phyloP scores from a whole-genome alignment of 2,329 filamentous ascomycete genomes.

The Epichloe brachyelytri region DNA sequence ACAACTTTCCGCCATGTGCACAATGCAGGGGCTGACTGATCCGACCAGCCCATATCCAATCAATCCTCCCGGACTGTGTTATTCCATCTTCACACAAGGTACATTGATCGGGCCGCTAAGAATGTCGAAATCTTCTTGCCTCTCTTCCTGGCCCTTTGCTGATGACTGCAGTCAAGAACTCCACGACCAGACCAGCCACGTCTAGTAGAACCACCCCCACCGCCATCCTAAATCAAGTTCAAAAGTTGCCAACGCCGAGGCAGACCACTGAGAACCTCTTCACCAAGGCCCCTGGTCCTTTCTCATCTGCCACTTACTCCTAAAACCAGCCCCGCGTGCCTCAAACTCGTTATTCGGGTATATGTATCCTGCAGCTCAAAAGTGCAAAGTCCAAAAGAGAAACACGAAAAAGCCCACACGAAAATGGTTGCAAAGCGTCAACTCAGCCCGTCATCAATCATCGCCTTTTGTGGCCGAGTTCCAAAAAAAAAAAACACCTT shows the following conservation, averaged over 20 bases:
- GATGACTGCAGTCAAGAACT: not conserved
- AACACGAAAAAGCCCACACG: not conserved
- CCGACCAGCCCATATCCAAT: not conserved
- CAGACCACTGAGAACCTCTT: not conserved
- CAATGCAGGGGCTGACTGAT: not conserved
- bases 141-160: not conserved
- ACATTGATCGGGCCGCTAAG: not conserved
- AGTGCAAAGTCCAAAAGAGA: not conserved
- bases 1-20: not conserved
- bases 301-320: not conserved
- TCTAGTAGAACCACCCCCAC: not conserved
- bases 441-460: not conserved
- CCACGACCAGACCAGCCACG: not conserved
- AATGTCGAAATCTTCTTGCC: not conserved
- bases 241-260: conserved; percentile 1
- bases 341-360: not conserved
- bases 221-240: not conserved
- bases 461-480: not conserved
- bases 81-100: not conserved
- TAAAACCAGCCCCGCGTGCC: not conserved
- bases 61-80: not conserved
- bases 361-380: not conserved
- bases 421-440: not conserved
- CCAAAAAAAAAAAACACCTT: no score
- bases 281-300: not conserved